Conservation (phyloP, 805 yeast species). For the Nadsonia fulvescens region DNA sequence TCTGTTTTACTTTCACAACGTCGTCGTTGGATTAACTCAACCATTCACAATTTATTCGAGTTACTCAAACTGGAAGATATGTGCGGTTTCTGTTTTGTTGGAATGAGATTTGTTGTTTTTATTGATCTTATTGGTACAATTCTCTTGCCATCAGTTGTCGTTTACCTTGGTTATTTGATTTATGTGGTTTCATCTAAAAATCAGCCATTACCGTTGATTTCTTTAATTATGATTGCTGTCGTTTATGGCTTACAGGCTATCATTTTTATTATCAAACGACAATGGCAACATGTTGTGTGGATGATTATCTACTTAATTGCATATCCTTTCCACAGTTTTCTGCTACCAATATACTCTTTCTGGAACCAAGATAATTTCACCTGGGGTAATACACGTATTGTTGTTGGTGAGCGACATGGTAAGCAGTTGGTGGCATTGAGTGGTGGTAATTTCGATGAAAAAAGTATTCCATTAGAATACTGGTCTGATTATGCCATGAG, state of each 20-base stretch:
- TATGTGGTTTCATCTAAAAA: constrained; percentile 31
- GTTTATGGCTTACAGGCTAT: constrained; percentile 43
- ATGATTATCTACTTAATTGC: constrained; percentile 40
- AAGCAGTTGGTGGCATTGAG: constrained; percentile 23
- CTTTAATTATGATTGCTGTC: constrained; percentile 36
- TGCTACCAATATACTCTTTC: constrained; percentile 39
- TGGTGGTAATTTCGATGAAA: constrained; percentile 20
- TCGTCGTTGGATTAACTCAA: constrained; percentile 51
- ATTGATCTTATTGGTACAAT: constrained; percentile 39
- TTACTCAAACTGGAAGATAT: constrained; percentile 35
- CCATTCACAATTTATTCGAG: constrained; percentile 44
- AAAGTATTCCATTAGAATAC: constrained; percentile 20
- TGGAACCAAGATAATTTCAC: constrained; percentile 51
- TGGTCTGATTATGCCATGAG: constrained; percentile 22
- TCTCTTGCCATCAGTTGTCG: constrained; percentile 40
- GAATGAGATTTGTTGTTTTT: constrained; percentile 41
- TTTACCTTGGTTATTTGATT: constrained; percentile 34
- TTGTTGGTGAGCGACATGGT: constrained; percentile 35
- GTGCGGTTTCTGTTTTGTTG: constrained; percentile 44
- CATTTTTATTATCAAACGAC: constrained; percentile 29
- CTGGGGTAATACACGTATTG: constrained; percentile 49
- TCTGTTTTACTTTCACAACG: constrained; percentile 35
- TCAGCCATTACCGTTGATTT: constrained; percentile 31
- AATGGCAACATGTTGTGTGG: constrained; percentile 32
- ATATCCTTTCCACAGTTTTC: constrained; percentile 43